Percentiles rank a stretch among this genome's conserved stretches.
These are phyloP conservation scores for Rhizopus arrhizus DNA, from an alignment of 371 early-diverging fungal genomes.

Conservation along the genomic window DNA sequence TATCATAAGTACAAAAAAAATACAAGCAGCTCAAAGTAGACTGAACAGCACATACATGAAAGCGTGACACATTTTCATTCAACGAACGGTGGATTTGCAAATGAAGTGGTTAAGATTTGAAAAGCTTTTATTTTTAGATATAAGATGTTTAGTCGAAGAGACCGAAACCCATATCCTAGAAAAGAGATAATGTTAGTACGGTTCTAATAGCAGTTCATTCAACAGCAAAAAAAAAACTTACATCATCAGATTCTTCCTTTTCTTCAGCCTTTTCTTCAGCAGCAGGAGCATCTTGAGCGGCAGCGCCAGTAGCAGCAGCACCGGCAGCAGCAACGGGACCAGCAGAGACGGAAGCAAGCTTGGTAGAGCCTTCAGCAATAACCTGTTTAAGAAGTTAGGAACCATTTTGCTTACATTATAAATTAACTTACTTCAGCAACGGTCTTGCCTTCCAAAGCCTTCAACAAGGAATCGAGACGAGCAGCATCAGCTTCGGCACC, in stretches of 20 bases:
- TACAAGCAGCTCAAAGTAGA: too few species aligned
- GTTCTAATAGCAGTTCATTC: background rate
- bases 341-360: conserved; percentile 90
- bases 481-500: conserved; percentile 87
- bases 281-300: conserved; percentile 56
- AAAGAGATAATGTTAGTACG: conserved; percentile 6
- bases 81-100: too few species aligned
- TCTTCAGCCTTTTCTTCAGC: conserved; percentile 59
- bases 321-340: conserved; percentile 77
- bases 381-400: conserved; percentile 39
- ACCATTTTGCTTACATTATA: background rate
- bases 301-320: conserved; percentile 55
- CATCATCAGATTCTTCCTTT: conserved; percentile 89
- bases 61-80: too few species aligned
- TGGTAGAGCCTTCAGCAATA: conserved; percentile 85
- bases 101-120: background rate
- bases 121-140: conserved; percentile 3
- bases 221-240: conserved; percentile 16
- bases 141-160: conserved; percentile 75
- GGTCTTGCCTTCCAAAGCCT: conserved; percentile 86
- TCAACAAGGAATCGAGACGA: conserved; percentile 73
- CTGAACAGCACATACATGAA: too few species aligned
- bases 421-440: conserved; percentile 63
- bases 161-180: conserved; percentile 60
- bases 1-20: too few species aligned